These are phyloP conservation scores for Daldinia childiae DNA, from an alignment of 495 filamentous ascomycete genomes.

Conservation along the genomic window DNA sequence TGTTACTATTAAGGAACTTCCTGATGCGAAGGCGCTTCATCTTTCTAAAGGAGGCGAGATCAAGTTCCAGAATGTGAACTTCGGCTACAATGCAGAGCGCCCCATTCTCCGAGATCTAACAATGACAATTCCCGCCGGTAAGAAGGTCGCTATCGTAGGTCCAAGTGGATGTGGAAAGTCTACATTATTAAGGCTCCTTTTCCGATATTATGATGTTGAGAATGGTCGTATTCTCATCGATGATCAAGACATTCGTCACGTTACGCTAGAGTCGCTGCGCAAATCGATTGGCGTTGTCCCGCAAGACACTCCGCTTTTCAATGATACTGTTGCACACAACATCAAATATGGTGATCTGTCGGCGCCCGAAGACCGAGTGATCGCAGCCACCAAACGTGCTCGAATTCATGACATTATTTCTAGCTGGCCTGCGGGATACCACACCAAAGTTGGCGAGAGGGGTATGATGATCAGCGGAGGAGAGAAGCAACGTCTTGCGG, in stretches of 20 bases:
- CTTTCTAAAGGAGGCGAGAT: conserved; percentile 86
- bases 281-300: conserved; percentile 93
- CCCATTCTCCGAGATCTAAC: conserved; percentile 87
- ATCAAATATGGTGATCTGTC: conserved; percentile 92
- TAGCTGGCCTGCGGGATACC: conserved; percentile 82
- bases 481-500: conserved; percentile 93
- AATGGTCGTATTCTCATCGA: conserved; percentile 89
- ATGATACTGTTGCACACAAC: conserved; percentile 93
- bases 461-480: conserved; percentile 99
- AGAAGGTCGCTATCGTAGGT: conserved; percentile 95
- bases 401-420: conserved; percentile 85
- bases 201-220: conserved; percentile 94
- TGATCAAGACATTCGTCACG: conserved; percentile 88
- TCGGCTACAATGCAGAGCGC: conserved; percentile 87
- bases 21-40: conserved; percentile 74
- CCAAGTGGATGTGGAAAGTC: conserved; percentile 97
- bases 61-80: conserved; percentile 91
- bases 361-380: conserved; percentile 76
- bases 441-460: conserved; percentile 92
- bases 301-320: conserved; percentile 96
- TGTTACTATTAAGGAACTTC: conserved; percentile 79
- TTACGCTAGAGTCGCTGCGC: conserved; percentile 82
- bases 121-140: conserved; percentile 91
- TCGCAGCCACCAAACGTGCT: conserved; percentile 79
- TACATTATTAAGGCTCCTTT: conserved; percentile 87